phyloP scores from a whole-genome alignment of 2,329 filamentous ascomycete species.

The Fusarium circinatum region DNA sequence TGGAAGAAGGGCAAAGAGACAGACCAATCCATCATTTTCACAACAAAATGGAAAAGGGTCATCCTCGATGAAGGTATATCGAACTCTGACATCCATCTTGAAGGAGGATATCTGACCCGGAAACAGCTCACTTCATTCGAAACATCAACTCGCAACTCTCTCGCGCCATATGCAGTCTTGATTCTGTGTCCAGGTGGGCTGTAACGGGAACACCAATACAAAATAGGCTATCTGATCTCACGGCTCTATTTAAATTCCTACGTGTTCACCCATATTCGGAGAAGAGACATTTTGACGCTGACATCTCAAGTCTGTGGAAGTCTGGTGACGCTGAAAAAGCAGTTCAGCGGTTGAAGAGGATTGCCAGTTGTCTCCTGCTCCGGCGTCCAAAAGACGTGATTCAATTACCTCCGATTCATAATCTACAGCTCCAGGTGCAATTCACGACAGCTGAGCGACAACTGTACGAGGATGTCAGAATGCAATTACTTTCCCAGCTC shows the following conservation, averaged over 20 bases:
- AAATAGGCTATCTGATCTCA: not conserved
- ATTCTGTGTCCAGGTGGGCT: not conserved
- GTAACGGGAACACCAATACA: not conserved
- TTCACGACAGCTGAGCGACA: not conserved
- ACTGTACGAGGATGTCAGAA: not conserved
- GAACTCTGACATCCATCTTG: not conserved
- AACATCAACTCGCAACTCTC: not conserved
- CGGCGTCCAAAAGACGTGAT: not conserved
- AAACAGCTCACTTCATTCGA: not conserved
- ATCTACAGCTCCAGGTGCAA: not conserved
- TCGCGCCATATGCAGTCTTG: not conserved
- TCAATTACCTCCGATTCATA: not conserved
- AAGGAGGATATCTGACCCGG: not conserved
- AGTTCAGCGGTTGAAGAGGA: not conserved
- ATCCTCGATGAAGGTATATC: not conserved
- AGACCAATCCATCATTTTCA: not conserved
- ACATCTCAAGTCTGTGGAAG: not conserved
- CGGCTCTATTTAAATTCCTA: not conserved
- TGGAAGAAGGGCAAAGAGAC: not conserved
- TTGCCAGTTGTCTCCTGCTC: not conserved
- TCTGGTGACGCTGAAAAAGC: not conserved
- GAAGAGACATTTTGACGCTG: not conserved
- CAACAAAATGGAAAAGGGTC: not conserved
- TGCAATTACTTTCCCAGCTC: not conserved
- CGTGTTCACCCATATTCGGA: not conserved